Conservation (phyloP, 768 basidiomycete species). For the Leccinum imitatum region DNA sequence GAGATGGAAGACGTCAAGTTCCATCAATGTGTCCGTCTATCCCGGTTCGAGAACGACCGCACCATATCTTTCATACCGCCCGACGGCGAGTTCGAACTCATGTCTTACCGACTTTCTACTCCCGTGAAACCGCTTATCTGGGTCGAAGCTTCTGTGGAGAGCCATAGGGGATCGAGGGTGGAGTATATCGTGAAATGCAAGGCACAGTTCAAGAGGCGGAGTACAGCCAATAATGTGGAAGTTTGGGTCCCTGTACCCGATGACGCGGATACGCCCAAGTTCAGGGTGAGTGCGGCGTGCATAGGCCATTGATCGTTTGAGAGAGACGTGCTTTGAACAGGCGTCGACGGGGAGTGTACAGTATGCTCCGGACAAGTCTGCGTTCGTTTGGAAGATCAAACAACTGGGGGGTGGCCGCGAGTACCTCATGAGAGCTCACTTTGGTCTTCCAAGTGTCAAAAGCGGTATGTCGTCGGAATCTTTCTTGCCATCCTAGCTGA, state of each 20-base stretch:
- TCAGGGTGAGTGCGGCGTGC: conserved; percentile 55
- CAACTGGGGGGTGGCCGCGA: conserved; percentile 94
- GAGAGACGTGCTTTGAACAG: conserved; percentile 37
- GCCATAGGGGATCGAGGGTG: conserved; percentile 87
- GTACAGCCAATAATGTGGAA: conserved; percentile 98
- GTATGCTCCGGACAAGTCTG: conserved; percentile 96
- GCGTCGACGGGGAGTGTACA: conserved; percentile 94
- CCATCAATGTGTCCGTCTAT: conserved; percentile 97
- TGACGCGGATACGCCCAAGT: conserved; percentile 97
- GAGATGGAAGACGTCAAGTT: conserved; percentile 99
- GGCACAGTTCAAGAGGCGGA: conserved; percentile 96
- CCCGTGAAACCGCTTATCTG: conserved; percentile 95
- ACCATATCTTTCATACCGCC: conserved; percentile 99
- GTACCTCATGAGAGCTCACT: conserved; percentile 98
- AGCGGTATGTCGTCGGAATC: conserved; percentile 56
- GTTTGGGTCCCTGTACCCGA: conserved; percentile 99
- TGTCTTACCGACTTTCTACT: conserved; percentile 95
- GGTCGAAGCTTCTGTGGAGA: conserved; percentile 95
- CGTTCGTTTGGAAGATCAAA: conserved; percentile 99
- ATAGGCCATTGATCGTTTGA: background rate
- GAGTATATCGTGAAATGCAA: conserved; percentile 96
- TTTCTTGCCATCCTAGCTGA: background rate
- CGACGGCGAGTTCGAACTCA: conserved; percentile 97
- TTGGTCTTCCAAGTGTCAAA: conserved; percentile 91
- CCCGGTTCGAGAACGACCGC: conserved; percentile 97